Conservation (phyloP, 495 filamentous ascomycete genomes). For the Daldinia loculata region DNA sequence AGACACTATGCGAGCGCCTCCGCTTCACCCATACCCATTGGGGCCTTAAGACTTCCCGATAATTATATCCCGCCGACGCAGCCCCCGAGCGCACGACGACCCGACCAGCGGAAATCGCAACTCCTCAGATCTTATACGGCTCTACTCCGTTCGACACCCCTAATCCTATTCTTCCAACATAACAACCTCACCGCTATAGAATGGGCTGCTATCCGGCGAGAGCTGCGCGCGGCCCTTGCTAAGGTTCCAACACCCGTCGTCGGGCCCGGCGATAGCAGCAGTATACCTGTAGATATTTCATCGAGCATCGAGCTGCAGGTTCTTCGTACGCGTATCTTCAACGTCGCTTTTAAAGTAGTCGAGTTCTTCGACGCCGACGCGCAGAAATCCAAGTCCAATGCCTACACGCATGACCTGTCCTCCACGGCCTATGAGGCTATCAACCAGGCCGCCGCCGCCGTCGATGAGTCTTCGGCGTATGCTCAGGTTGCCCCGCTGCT, state of each 20-base stretch:
- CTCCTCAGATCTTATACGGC: slow-evolving; percentile 94
- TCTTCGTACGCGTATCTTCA: slow-evolving; percentile 88
- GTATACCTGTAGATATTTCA: slow-evolving; percentile 43
- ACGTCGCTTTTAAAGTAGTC: slow-evolving; percentile 79
- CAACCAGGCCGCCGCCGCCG: slow-evolving; percentile 58
- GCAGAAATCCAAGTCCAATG: slow-evolving; percentile 57
- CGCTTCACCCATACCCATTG: slow-evolving; percentile 55
- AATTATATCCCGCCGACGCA: slow-evolving; percentile 73
- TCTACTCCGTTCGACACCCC: slow-evolving; percentile 83
- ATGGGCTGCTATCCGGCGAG: slow-evolving; percentile 87
- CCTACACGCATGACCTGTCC: slow-evolving; percentile 78
- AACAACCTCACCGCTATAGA: slow-evolving; percentile 90
- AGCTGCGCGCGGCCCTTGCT: slow-evolving; percentile 72
- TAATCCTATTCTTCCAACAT: slow-evolving; percentile 95
- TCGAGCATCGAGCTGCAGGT: slow-evolving; percentile 76
- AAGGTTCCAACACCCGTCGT: slow-evolving; percentile 58
- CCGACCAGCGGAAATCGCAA: slow-evolving; percentile 92
- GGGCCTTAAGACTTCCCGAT: slow-evolving; percentile 60
- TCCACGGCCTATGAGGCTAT: slow-evolving; percentile 70
- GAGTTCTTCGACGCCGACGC: slow-evolving; percentile 81
- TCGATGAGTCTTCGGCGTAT: slow-evolving; percentile 58
- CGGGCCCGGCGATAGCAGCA: slow-evolving; percentile 23
- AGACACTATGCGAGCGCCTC: slow-evolving; percentile 52
- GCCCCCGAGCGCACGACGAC: slow-evolving; percentile 85
- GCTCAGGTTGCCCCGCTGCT: slow-evolving; percentile 77